A percentile compares a stretch with the other conserved stretches of the same genome.
These are phyloP conservation scores for Emiliania huxleyi DNA, from an alignment of 78 protist species.

Conservation along the genomic window DNA sequence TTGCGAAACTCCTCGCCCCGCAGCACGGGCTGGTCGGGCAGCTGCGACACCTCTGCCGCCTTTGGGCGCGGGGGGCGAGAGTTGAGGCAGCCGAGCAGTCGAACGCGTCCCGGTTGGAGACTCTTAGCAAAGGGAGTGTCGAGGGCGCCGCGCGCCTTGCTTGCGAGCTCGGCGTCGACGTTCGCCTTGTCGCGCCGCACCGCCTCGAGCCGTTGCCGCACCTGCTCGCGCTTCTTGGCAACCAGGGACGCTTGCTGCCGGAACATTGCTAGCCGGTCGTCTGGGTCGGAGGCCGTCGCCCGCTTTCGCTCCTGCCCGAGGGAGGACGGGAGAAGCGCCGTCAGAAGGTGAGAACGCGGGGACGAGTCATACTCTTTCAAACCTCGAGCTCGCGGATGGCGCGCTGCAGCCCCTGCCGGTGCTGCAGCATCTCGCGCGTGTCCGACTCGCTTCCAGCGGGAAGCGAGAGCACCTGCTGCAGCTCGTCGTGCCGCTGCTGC, in stretches of 20 bases:
- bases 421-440: background rate
- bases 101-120: too few relatives aligned
- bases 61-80: too few relatives aligned
- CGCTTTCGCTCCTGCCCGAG: slow-evolving; percentile 27
- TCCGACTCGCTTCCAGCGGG: background rate
- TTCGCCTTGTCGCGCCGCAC: background rate
- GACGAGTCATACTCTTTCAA: too few relatives aligned
- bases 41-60: background rate
- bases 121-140: too few relatives aligned
- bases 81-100: too few relatives aligned
- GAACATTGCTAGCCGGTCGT: slow-evolving; percentile 35
- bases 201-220: background rate
- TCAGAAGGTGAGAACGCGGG: too few relatives aligned
- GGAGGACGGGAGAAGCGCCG: too few relatives aligned
- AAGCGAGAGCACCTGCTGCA: background rate
- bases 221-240: background rate
- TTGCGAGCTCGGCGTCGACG: background rate
- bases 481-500: background rate
- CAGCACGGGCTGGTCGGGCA: background rate
- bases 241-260: slow-evolving; percentile 35
- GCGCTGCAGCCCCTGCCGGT: background rate
- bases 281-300: background rate
- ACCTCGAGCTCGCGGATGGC: background rate
- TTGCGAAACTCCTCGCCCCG: slow-evolving; percentile 7
- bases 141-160: background rate